Evolutionary conservation across 495 filamentous ascomycete genomes (phyloP), one percentile per base, ranked within the genome.

Genomic region (Extremus antarcticus): DNA sequence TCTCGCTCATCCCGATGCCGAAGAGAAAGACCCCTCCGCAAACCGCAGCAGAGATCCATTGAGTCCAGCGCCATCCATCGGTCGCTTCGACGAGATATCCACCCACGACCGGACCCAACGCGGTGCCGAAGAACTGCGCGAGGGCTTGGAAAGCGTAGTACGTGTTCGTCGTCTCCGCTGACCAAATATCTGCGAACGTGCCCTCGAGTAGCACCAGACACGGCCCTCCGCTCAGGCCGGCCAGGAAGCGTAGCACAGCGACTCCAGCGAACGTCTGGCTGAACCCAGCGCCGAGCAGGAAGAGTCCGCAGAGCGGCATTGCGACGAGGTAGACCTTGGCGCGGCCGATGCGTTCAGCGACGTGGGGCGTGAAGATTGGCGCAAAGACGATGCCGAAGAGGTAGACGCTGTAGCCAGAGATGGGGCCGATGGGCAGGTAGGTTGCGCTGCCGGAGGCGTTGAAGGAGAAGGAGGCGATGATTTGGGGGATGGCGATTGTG

Each of bases 111-210:
- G 57, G 50, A 61, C 70, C 71, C 50, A 49, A 53, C 8, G 63
- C 67, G 15, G 71, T 59, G 32, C 71, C 72, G 54, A 66, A 51
- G 54, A 68, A 73, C 1, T 65, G 63, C 21, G 71, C 63, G 3
- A 61, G 43, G 7, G 58, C 61, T 15, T 73, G 55, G 51, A 72
- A 66, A 11, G 70, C 59, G 48, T 72, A 73, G 54, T 71, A 73
- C 0, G 69, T 71, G 17, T 69, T 68, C 1, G 70, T 72, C 22
- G 50, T 54, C 21, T 66, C 43, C 17, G 68, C 64, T 29, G 60
- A 58, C 71, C 72, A 74, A 1, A 71, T 63, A 51, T 74, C 72
- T 50, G 71, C 71, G 54, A 73, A 73, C 20, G 71, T 74, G n/a
- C 72, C 72, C 52, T 73, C 70, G 41, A 72, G 70, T 40, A 73